A percentile compares a stretch with the other conserved stretches of the same genome.
Evolutionary conservation across 768 basidiomycete species (phyloP).

Genomic region (Tremella mesenterica): DNA sequence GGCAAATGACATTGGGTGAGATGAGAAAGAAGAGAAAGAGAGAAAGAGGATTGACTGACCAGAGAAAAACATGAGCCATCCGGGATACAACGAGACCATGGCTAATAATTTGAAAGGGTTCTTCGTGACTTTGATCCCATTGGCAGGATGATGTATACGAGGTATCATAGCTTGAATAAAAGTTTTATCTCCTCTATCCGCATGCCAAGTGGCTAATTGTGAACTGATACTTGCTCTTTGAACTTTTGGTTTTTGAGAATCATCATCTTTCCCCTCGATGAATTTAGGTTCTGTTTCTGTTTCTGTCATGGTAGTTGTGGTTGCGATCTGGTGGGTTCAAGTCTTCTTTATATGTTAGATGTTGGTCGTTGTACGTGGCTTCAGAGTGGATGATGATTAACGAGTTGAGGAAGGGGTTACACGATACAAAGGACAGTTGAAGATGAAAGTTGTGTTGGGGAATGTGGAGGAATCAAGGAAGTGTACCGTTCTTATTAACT

Average conservation of each 20-base stretch:
- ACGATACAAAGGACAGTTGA: too few species aligned
- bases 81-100: constrained; percentile 31
- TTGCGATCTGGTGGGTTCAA: too few species aligned
- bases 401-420: too few species aligned
- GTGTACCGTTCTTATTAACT: too few species aligned
- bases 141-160: constrained; percentile 1
- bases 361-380: too few species aligned
- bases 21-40: too few species aligned
- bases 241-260: too few species aligned
- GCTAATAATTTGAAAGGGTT: constrained; percentile 38
- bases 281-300: neutral
- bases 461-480: too few species aligned
- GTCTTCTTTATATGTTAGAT: too few species aligned
- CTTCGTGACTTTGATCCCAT: constrained; percentile 20
- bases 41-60: constrained; percentile 2
- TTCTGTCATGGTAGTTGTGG: neutral
- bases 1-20: too few species aligned
- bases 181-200: constrained; percentile 25
- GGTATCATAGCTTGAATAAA: constrained; percentile 31
- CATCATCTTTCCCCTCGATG: neutral
- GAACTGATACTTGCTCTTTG: constrained; percentile 14
- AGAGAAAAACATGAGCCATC: constrained; percentile 41
- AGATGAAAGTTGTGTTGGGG: too few species aligned
- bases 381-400: too few species aligned
- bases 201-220: constrained; percentile 35